Evolutionary conservation across 345 rosid species (phyloP), one percentile per base, ranked within the genome.

Genomic region (Noccaea bulbosa): DNA sequence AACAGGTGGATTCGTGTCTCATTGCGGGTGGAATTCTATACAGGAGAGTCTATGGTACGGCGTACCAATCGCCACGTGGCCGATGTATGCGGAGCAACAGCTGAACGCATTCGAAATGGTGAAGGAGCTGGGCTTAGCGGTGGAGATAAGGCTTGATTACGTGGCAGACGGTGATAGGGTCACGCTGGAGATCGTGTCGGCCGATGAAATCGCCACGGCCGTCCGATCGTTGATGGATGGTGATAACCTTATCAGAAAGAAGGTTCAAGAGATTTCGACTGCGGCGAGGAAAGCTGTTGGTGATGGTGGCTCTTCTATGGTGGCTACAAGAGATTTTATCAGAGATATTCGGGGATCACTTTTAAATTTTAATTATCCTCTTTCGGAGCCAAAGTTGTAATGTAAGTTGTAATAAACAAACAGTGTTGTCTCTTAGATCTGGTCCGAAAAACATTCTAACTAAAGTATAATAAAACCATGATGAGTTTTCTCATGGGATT

Each of bases 1-100:
- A 35, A 70, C 65, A 0, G 88, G 87, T 8, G 93, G 91, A 5
- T 89, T 87, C 8, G 88, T 89, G 12, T 81, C 89, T 9, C 89
- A 87, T 24, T 85, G 92, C n/a, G 88, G 88, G 5, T 87, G 89
- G 92, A 85, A 87, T 45, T 87, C 89, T 0, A 73, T 43, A 0
- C 61, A 79, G 8, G 88, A 87, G 65, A 79, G 84, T 48, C 1
- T 86, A 14, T 83, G 88, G 91, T 77, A 57, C 53, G 83, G 78
- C 0, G 82, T 83, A 12, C 91, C 86, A 0, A 50, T 81, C 0
- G 81, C 83, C 24, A 48, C 88, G 60, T 84, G 86, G 87, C 91
- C 91, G 0, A 39, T 84, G 47, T 78, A 79, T 37, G 86, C 76
- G 0, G 88, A 86, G 69, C 88, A 82, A 20, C 88, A 84, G 16